Percentiles rank a stretch among this genome's conserved stretches.
phyloP scores from a whole-genome alignment of 2,329 filamentous ascomycete genomes.

The Penicillium sp. region DNA sequence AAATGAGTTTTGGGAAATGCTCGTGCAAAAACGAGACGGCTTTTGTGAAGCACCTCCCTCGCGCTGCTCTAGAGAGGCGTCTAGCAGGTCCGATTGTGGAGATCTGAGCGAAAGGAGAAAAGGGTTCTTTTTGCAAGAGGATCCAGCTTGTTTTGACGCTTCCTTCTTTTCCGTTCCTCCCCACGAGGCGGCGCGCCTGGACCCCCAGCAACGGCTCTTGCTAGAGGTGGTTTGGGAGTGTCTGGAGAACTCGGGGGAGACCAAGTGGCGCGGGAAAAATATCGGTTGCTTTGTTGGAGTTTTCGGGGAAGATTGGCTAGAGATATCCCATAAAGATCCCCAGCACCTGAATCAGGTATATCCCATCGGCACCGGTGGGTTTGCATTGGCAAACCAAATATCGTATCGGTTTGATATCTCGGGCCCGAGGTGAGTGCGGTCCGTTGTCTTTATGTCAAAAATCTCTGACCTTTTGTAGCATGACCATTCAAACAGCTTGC shows the following conservation, averaged over 20 bases:
- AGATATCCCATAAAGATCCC: constrained; percentile 17
- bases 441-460: background rate
- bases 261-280: constrained; percentile 28
- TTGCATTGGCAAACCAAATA: constrained; percentile 22
- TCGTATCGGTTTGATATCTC: constrained; percentile 23
- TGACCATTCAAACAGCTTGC: constrained; percentile 41
- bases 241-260: constrained; percentile 30
- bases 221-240: constrained; percentile 33
- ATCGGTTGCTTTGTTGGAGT: constrained; percentile 27
- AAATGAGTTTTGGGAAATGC: constrained; percentile 21
- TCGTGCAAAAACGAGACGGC: constrained; percentile 19
- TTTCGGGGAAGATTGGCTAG: constrained; percentile 27
- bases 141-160: constrained; percentile 24
- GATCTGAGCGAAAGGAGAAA: constrained; percentile 8
- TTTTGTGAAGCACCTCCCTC: constrained; percentile 18
- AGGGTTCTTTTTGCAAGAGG: constrained; percentile 32
- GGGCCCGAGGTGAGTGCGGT: constrained; percentile 19
- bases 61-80: constrained; percentile 25
- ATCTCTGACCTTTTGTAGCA: constrained; percentile 12
- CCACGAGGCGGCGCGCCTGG: constrained; percentile 22
- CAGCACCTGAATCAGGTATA: constrained; percentile 15
- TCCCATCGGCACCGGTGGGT: constrained; percentile 14
- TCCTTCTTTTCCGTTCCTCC: constrained; percentile 27
- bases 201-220: constrained; percentile 34
- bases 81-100: constrained; percentile 18